phyloP scores from a whole-genome alignment of 495 filamentous ascomycete genomes.

The Lindgomyces ingoldianus region DNA sequence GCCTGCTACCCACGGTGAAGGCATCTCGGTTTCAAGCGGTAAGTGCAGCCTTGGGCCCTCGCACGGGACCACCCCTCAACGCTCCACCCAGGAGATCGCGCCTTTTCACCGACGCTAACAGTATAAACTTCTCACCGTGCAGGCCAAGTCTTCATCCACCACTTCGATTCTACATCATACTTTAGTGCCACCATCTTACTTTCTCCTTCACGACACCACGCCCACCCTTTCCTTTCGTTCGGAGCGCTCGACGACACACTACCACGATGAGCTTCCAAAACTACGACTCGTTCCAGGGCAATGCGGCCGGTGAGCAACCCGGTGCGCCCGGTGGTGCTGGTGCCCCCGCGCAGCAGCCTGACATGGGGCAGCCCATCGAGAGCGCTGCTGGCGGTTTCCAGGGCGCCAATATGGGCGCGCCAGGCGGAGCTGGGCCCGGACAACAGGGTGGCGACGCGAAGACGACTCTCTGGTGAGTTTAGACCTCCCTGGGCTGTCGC shows the following conservation, averaged over 20 bases:
- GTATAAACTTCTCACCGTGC: constrained; percentile 12
- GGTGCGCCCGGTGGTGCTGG: constrained; percentile 34
- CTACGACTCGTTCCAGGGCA: constrained; percentile 42
- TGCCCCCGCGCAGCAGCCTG: constrained; percentile 37
- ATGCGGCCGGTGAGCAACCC: constrained; percentile 39
- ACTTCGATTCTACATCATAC: constrained; percentile 14
- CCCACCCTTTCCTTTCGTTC: background rate
- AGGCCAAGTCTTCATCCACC: constrained; percentile 4
- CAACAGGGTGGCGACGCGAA: constrained; percentile 66
- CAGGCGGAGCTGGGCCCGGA: constrained; percentile 54
- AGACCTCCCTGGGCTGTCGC: background rate
- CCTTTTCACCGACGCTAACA: constrained; percentile 20
- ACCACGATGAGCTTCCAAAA: constrained; percentile 37
- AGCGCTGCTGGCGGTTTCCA: constrained; percentile 58
- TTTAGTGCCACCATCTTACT: constrained; percentile 9
- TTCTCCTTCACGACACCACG: background rate
- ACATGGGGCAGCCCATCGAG: constrained; percentile 53
- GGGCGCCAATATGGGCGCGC: constrained; percentile 55
- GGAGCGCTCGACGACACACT: no score
- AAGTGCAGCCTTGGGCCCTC: constrained; percentile 18
- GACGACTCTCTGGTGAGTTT: constrained; percentile 77
- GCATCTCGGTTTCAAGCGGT: constrained; percentile 12
- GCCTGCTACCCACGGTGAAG: background rate
- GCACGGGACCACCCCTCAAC: background rate
- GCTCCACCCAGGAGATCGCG: background rate